These are phyloP conservation scores for Oxyria digyna DNA, from an alignment of 148 eudicot genomes.

Conservation along the genomic window DNA sequence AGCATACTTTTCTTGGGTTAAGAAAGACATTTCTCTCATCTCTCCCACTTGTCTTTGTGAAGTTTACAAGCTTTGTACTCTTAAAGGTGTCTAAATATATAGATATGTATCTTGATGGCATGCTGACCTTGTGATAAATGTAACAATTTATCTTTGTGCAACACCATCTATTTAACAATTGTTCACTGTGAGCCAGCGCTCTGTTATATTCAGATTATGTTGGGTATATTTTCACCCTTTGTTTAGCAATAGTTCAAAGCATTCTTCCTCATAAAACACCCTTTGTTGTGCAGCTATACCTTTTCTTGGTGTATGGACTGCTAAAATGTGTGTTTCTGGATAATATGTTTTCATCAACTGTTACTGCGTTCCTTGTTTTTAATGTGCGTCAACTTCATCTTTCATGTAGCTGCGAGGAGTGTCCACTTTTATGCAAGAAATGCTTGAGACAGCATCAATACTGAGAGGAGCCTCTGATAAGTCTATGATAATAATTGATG, in stretches of 20 bases:
- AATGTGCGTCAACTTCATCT: not conserved
- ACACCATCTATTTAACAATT: not conserved
- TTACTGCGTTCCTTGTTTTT: not conserved
- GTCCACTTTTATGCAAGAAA: constrained; percentile 99
- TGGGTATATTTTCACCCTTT: too few relatives aligned
- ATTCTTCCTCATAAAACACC: too few relatives aligned
- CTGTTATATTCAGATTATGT: too few relatives aligned
- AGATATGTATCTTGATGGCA: not conserved
- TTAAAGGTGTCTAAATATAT: not conserved
- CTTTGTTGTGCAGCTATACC: not conserved
- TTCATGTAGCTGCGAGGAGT: constrained; percentile 78
- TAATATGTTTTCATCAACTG: not conserved
- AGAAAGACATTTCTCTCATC: not conserved
- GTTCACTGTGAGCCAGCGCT: too few relatives aligned
- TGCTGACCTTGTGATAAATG: not conserved
- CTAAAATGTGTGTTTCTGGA: not conserved
- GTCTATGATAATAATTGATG: constrained; percentile 87
- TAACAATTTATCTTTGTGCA: not conserved
- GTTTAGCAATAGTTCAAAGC: too few relatives aligned
- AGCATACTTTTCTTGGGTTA: not conserved
- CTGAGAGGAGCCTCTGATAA: constrained; percentile 92
- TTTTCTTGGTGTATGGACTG: not conserved
- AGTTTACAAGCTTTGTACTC: too few relatives aligned
- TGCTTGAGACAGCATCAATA: constrained; percentile 99
- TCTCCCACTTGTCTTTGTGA: not conserved